Conservation (phyloP, 345 rosid species). For the Angophora floribunda region DNA sequence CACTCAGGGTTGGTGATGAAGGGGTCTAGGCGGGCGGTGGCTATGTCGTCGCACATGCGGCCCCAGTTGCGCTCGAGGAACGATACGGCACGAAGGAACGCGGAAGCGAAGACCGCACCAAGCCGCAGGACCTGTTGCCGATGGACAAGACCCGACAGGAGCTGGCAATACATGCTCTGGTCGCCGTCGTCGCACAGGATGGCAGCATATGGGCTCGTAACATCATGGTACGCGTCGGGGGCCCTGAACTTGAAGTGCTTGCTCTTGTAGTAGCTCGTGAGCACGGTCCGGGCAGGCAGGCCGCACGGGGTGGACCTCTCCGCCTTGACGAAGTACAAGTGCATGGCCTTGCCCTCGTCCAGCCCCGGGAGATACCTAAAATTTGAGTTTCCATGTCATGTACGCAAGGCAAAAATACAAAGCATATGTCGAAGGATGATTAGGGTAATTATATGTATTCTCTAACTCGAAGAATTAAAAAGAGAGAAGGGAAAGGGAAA, state of each 20-base stretch:
- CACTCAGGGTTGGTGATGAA: slow-evolving; percentile 39
- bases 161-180: slow-evolving; percentile 76
- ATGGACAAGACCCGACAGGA: slow-evolving; percentile 45
- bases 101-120: slow-evolving; percentile 62
- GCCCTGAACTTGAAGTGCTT: slow-evolving; percentile 50
- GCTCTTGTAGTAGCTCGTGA: slow-evolving; percentile 68
- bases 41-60: slow-evolving; percentile 41
- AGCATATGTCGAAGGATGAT: background rate
- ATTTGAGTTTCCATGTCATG: background rate
- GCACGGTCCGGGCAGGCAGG: slow-evolving; percentile 51
- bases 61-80: slow-evolving; percentile 54
- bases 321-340: slow-evolving; percentile 50
- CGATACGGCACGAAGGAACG: slow-evolving; percentile 46
- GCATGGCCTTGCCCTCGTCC: slow-evolving; percentile 70
- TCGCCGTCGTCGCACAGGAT: slow-evolving; percentile 50
- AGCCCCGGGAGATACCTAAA: slow-evolving; percentile 42
- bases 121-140: slow-evolving; percentile 45
- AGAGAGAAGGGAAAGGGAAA: background rate
- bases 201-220: slow-evolving; percentile 45
- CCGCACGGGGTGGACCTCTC: slow-evolving; percentile 58
- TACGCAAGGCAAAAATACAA: background rate
- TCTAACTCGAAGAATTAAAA: background rate
- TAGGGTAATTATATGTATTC: background rate
- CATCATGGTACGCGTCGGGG: slow-evolving; percentile 36
- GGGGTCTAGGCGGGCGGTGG: slow-evolving; percentile 24